These are phyloP conservation scores for Blastocystis sp. DNA, from an alignment of 352 stramenopile genomes.

Conservation along the genomic window DNA sequence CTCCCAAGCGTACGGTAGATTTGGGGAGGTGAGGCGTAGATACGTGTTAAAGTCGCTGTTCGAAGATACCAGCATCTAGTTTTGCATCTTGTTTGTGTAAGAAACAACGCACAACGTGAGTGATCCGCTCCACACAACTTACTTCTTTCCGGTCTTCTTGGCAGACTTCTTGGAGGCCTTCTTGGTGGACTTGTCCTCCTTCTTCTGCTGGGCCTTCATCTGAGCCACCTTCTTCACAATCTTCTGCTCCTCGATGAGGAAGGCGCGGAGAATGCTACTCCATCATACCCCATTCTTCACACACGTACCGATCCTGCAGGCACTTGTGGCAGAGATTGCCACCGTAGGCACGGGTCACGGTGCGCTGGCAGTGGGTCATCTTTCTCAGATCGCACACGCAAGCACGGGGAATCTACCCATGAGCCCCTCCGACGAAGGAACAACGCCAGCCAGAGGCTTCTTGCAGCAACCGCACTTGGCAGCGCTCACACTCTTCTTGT, in stretches of 20 bases:
- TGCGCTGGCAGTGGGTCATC: conserved; percentile 86
- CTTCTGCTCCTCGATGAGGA: conserved; percentile 99
- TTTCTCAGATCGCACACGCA: conserved; percentile 78
- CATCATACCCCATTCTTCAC: neutral
- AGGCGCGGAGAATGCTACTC: conserved; percentile 88
- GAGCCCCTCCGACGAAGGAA: conserved; percentile 71
- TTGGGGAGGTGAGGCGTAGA: conserved; percentile 5
- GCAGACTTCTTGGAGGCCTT: conserved; percentile 29
- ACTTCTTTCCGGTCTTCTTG: conserved; percentile 54
- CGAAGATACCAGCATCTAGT: conserved; percentile 64
- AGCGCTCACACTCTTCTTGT: conserved; percentile 87
- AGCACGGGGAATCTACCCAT: conserved; percentile 60
- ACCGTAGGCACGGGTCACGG: conserved; percentile 92
- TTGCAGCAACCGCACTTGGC: conserved; percentile 94
- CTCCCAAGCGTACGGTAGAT: conserved; percentile 85
- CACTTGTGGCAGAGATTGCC: conserved; percentile 87
- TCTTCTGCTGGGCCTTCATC: conserved; percentile 85
- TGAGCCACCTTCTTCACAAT: conserved; percentile 97
- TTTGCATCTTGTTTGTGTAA: neutral
- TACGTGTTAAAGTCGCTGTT: conserved; percentile 68
- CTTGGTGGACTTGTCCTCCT: conserved; percentile 70
- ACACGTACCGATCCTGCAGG: conserved; percentile 82
- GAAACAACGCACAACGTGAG: neutral
- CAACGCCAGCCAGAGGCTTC: conserved; percentile 78
- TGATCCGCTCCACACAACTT: conserved; percentile 25